Conservation (phyloP, 441 rosid genomes). For the Sinapis alba region DNA sequence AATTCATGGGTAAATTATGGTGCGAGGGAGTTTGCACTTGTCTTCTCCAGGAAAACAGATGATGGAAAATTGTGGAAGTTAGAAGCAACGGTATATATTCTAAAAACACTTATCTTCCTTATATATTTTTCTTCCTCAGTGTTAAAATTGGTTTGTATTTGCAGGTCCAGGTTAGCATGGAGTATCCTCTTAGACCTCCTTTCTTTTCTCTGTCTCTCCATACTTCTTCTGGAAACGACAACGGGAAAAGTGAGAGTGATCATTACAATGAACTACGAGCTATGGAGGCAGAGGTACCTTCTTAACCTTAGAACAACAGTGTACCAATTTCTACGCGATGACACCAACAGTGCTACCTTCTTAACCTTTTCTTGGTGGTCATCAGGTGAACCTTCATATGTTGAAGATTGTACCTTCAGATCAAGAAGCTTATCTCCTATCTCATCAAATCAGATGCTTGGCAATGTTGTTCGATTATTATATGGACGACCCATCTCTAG, state of each 20-base stretch:
- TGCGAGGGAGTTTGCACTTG: constrained; percentile 63
- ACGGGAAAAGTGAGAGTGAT: constrained; percentile 42
- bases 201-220: constrained; percentile 58
- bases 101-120: constrained; percentile 8
- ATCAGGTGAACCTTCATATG: constrained; percentile 81
- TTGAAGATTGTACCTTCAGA: constrained; percentile 63
- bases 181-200: constrained; percentile 94
- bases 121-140: constrained; percentile 2
- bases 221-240: constrained; percentile 43
- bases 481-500: constrained; percentile 61
- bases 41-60: constrained; percentile 58
- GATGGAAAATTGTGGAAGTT: constrained; percentile 55
- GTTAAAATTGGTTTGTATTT: constrained; percentile 25
- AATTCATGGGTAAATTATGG: constrained; percentile 77
- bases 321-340: constrained; percentile 4
- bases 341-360: neutral
- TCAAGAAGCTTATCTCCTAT: constrained; percentile 60
- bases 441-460: constrained; percentile 76
- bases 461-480: constrained; percentile 86
- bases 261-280: constrained; percentile 80
- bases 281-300: constrained; percentile 87
- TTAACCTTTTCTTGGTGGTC: constrained; percentile 13
- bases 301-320: constrained; percentile 11
- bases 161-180: constrained; percentile 80
- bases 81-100: constrained; percentile 76